These are phyloP conservation scores for Epichloe uncinata DNA, from an alignment of 2,329 filamentous ascomycete genomes.

Conservation along the genomic window DNA sequence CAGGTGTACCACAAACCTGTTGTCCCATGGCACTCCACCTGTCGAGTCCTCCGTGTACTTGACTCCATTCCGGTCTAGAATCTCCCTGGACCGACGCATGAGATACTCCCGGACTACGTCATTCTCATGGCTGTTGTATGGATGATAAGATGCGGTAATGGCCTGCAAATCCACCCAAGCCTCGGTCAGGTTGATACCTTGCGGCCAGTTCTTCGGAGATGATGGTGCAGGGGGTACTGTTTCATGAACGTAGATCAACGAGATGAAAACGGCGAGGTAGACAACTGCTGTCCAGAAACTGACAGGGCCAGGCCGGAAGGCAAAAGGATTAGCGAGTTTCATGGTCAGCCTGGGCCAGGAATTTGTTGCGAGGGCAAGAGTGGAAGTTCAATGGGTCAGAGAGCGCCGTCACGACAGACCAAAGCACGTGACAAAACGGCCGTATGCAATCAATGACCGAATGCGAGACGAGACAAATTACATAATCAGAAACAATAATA, in stretches of 20 bases:
- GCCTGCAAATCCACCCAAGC: conserved; percentile 74
- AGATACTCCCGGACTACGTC: conserved; percentile 69
- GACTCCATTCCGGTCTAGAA: conserved; percentile 49
- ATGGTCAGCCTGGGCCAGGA: conserved; percentile 9
- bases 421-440: neutral
- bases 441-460: neutral
- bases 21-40: conserved; percentile 17
- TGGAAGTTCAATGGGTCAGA: neutral
- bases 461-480: too few species aligned
- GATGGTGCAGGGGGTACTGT: conserved; percentile 58
- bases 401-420: neutral
- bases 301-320: conserved; percentile 70
- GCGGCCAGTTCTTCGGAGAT: conserved; percentile 27
- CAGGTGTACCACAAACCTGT: neutral
- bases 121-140: conserved; percentile 77
- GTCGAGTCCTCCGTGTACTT: conserved; percentile 28
- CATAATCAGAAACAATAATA: too few species aligned
- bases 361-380: neutral
- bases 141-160: conserved; percentile 66
- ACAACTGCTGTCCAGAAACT: conserved; percentile 63
- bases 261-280: conserved; percentile 66
- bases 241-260: conserved; percentile 61
- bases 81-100: conserved; percentile 54
- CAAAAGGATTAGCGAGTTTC: conserved; percentile 42
- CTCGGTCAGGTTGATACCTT: conserved; percentile 66